Base-by-base conservation (phyloP, 352 stramenopile genomes). In the Phytophthora syringae region DNA sequence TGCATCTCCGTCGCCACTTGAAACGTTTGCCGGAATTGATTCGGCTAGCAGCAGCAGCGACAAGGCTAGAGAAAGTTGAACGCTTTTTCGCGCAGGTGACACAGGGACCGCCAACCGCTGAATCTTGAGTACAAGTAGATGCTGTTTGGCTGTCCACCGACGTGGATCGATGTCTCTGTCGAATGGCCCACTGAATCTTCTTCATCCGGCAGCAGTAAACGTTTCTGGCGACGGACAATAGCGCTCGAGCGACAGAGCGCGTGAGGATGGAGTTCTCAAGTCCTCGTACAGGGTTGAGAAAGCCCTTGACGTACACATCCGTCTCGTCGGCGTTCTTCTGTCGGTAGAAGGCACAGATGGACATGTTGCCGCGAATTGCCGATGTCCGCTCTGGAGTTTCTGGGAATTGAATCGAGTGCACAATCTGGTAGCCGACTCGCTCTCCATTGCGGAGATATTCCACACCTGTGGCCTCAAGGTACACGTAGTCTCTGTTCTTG, bases 321-420 rank as follows among this genome's bases (percentile, higher is more conserved):
- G 60, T 76, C 40, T 66, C 63, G 30, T 60, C 25, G 25, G 30
- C 69, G 44, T 74, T 72, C 27, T 71, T 76, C 59, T 77, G 72
- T 16, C 72, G 45, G 40, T 77, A 80, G 16, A 80, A 50, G 7
- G 64, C 65, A 21, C 68, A 80, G 21, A 77, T 59, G 30, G 68
- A 80, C 60, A 77, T 76, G 39, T 73, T 73, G 37, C 68, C 72
- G 12, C 68, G 72, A 16, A 56, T 69, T 11, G 51, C 51, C 1
- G 56, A 53, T 20, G 70, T 30, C 7, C 67, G 68, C 21, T 60
- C 54, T 1, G 67, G 54, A 5, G 68, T 76, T 47, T 76, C 71
- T 20, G 63, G 63, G 18, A 91, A 79, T 18, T 86, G 67, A 16
- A 92, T 69, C 42, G 79, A 90, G 68, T 90, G 83, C 3, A 82